Conservation (phyloP, 495 filamentous ascomycete genomes). For the Aspergillus baeticus region DNA sequence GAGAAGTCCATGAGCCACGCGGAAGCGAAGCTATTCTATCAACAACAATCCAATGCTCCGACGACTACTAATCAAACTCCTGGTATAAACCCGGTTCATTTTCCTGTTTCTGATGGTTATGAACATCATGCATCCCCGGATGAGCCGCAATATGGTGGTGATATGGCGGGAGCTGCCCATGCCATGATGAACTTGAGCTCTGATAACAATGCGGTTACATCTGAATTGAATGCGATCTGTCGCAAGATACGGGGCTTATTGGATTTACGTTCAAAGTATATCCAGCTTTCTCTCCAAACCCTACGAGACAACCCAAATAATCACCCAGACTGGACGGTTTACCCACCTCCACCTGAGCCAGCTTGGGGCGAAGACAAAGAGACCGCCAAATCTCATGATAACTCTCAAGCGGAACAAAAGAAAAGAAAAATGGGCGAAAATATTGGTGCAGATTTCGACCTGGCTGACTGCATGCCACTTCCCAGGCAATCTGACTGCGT, state of each 20-base stretch:
- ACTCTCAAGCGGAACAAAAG: constrained; percentile 28
- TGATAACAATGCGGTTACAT: constrained; percentile 59
- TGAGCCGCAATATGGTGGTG: constrained; percentile 3
- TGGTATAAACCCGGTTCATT: constrained; percentile 3
- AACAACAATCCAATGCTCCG: constrained; percentile 63
- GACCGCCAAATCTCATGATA: constrained; percentile 14
- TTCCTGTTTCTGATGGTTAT: neutral
- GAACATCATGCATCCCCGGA: neutral
- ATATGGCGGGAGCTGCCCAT: constrained; percentile 8
- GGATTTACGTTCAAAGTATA: constrained; percentile 85
- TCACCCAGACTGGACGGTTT: constrained; percentile 79
- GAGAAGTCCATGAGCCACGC: constrained; percentile 89
- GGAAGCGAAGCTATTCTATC: constrained; percentile 94
- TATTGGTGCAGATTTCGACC: constrained; percentile 87
- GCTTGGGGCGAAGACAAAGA: constrained; percentile 77
- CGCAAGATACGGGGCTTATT: constrained; percentile 81
- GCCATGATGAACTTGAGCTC: constrained; percentile 17
- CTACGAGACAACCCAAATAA: constrained; percentile 83
- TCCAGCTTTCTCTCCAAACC: constrained; percentile 80
- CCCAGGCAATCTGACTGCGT: constrained; percentile 64
- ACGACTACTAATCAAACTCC: neutral
- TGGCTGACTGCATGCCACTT: constrained; percentile 70
- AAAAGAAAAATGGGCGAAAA: constrained; percentile 85
- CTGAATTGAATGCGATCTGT: constrained; percentile 82
- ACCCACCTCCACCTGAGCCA: constrained; percentile 86